A percentile compares a stretch with the other conserved stretches of the same genome.
These are phyloP conservation scores for Pyrenula aspistea DNA, from an alignment of 495 filamentous ascomycete genomes.

Conservation along the genomic window DNA sequence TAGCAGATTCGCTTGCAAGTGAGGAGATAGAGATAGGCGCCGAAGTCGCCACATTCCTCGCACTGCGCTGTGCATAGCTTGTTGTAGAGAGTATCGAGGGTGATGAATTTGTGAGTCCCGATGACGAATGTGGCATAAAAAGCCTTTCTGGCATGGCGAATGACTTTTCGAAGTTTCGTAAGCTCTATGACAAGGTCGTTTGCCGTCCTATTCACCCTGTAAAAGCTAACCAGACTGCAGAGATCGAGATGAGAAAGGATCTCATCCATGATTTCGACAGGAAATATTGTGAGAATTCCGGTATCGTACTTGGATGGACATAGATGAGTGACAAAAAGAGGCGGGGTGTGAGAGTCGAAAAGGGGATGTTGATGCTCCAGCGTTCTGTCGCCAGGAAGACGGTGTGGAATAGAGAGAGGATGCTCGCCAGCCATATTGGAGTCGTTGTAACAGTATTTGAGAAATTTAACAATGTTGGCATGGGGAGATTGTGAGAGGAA, in stretches of 20 bases:
- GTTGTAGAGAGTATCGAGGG: constrained; percentile 15
- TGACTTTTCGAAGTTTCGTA: neutral
- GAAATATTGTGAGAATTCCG: neutral
- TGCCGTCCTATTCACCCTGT: neutral
- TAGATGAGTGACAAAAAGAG: too few species aligned
- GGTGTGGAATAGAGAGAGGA: neutral
- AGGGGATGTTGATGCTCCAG: neutral
- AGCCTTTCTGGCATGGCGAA: neutral
- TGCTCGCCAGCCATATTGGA: too few species aligned
- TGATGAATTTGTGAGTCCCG: constrained; percentile 11
- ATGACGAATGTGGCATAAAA: constrained; percentile 4
- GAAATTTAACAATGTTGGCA: too few species aligned
- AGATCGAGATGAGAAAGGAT: neutral
- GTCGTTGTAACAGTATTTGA: too few species aligned
- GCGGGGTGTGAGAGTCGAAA: too few species aligned
- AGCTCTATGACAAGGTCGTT: neutral
- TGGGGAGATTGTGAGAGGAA: too few species aligned
- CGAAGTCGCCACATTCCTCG: constrained; percentile 20
- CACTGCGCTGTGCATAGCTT: constrained; percentile 20
- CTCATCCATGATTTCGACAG: neutral
- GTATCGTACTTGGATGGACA: neutral
- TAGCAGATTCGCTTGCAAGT: constrained; percentile 26
- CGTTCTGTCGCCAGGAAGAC: neutral
- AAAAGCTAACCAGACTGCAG: neutral
- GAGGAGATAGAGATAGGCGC: constrained; percentile 22